Evolutionary conservation across 176 grass and related monocot species (phyloP).

Genomic region (Lolium perenne): DNA sequence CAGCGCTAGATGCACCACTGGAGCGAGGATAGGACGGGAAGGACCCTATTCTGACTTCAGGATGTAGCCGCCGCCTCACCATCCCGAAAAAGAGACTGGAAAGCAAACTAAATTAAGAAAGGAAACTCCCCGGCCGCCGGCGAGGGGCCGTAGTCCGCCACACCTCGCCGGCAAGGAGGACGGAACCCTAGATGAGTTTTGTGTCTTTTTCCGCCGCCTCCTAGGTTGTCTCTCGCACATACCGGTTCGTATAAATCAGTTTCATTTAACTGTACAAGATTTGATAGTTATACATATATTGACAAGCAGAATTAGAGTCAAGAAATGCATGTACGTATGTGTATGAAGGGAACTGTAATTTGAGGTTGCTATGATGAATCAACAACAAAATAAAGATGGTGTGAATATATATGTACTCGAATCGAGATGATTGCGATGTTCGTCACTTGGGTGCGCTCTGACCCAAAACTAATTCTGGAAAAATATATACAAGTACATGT

Average conservation of each 20-base stretch:
- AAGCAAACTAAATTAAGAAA: too few relatives aligned
- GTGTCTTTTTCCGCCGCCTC: too few relatives aligned
- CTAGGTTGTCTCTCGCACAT: too few relatives aligned
- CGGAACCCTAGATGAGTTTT: too few relatives aligned
- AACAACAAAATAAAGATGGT: slow-evolving; percentile 35
- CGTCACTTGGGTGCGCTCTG: slow-evolving; percentile 34
- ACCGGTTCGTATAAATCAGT: background rate
- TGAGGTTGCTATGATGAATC: slow-evolving; percentile 14
- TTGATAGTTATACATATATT: background rate
- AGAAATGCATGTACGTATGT: background rate
- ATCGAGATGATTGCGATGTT: slow-evolving; percentile 42
- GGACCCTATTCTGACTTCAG: too few relatives aligned
- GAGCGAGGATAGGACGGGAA: too few relatives aligned
- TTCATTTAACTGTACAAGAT: background rate
- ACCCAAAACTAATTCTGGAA: slow-evolving; percentile 41
- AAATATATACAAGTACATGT: slow-evolving; percentile 37
- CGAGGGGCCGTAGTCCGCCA: too few relatives aligned
- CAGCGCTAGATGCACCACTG: too few relatives aligned
- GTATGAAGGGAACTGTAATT: slow-evolving; percentile 2
- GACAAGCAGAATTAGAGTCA: background rate
- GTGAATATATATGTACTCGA: slow-evolving; percentile 40
- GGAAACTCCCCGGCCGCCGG: too few relatives aligned
- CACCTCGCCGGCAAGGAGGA: too few relatives aligned
- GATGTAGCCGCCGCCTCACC: too few relatives aligned
- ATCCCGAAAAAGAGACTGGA: too few relatives aligned